phyloP scores from a whole-genome alignment of 805 yeast species.

The Starmerella gropengiesseri region DNA sequence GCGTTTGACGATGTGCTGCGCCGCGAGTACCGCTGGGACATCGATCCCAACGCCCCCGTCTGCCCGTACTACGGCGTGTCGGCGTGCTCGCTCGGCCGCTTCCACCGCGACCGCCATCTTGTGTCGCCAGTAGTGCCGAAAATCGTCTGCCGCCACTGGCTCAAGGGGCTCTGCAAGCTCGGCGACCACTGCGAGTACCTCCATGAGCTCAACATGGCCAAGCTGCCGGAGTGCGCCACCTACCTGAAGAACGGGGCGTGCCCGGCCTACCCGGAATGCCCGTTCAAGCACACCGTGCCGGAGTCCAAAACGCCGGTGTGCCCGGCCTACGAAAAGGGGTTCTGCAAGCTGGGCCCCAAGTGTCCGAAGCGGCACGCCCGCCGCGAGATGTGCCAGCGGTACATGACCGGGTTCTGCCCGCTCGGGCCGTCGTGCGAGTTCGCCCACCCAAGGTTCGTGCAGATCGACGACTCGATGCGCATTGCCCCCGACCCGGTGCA shows the following conservation, averaged over 20 bases:
- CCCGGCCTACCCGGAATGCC: constrained; percentile 88
- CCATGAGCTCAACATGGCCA: constrained; percentile 86
- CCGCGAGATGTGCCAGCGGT: constrained; percentile 63
- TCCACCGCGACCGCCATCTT: constrained; percentile 79
- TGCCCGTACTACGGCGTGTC: constrained; percentile 64
- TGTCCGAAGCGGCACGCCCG: constrained; percentile 76
- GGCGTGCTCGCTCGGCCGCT: constrained; percentile 74
- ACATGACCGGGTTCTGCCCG: constrained; percentile 86
- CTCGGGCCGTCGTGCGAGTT: constrained; percentile 65
- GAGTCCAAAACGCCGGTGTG: constrained; percentile 40
- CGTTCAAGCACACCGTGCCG: constrained; percentile 51
- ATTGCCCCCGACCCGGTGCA: constrained; percentile 26
- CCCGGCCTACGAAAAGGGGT: constrained; percentile 70
- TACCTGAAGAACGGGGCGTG: constrained; percentile 61
- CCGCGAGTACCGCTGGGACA: constrained; percentile 67
- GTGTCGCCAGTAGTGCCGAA: constrained; percentile 54
- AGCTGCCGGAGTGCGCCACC: constrained; percentile 94
- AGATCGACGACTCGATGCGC: constrained; percentile 32
- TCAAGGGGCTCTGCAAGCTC: constrained; percentile 91
- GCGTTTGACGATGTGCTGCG: constrained; percentile 76
- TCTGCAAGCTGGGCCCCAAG: constrained; percentile 82
- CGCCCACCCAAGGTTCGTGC: constrained; percentile 68
- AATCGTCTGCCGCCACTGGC: constrained; percentile 97
- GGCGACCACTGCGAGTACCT: constrained; percentile 92
- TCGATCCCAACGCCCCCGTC: constrained; percentile 81